A percentile compares a stretch with the other conserved stretches of the same genome.
Conservation (phyloP, 345 rosid species). For the Gossypium mustelinum region DNA sequence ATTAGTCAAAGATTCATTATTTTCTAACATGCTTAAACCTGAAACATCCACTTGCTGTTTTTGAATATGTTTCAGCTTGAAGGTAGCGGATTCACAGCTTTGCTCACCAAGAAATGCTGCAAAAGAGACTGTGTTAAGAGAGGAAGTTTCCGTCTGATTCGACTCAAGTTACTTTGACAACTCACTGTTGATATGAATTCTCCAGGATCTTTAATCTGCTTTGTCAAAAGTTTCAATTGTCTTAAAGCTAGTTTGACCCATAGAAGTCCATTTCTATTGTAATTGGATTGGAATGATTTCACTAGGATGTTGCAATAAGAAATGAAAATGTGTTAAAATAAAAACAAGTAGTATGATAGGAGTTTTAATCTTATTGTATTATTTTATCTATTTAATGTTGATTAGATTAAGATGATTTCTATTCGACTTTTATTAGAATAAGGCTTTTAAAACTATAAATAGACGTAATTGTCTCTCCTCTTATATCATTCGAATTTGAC, state of each 20-base stretch:
- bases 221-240: not conserved
- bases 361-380: too few relatives aligned
- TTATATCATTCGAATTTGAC: too few relatives aligned
- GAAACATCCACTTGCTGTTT: not conserved
- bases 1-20: too few relatives aligned
- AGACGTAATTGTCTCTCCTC: too few relatives aligned
- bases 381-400: too few relatives aligned
- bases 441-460: too few relatives aligned
- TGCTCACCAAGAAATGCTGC: not conserved
- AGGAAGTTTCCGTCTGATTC: conserved; percentile 14
- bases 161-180: not conserved
- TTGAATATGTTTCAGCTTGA: conserved; percentile 19
- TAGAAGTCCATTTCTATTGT: not conserved
- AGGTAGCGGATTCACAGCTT: conserved; percentile 17
- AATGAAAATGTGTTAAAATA: not conserved
- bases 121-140: not conserved
- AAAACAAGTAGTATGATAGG: too few relatives aligned
- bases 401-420: too few relatives aligned
- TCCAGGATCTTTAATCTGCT: not conserved
- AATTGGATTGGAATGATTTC: not conserved
- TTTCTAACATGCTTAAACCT: not conserved
- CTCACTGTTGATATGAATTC: not conserved
- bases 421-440: too few relatives aligned
- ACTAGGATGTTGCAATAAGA: not conserved
- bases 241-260: not conserved